These are phyloP conservation scores for Rhizomucor pusillus DNA, from an alignment of 371 early-diverging fungal species.

Conservation along the genomic window DNA sequence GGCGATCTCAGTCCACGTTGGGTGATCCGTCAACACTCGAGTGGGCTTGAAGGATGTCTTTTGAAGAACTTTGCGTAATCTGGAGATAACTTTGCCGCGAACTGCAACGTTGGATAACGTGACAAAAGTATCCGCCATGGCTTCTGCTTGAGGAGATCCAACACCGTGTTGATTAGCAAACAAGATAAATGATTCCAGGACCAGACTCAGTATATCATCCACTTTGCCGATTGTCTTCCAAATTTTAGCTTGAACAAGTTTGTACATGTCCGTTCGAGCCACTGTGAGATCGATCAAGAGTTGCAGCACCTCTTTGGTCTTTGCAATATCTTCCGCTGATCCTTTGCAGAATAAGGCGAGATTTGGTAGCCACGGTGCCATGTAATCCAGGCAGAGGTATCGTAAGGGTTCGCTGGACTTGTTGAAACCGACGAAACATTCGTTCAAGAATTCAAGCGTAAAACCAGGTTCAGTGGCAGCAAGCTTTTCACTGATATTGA, in stretches of 20 bases:
- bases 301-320: constrained; percentile 74
- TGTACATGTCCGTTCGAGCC: constrained; percentile 83
- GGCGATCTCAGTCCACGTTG: constrained; percentile 87
- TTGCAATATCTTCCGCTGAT: constrained; percentile 44
- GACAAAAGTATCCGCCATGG: constrained; percentile 83
- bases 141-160: constrained; percentile 79
- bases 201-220: constrained; percentile 76
- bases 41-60: constrained; percentile 78
- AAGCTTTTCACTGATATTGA: constrained; percentile 76
- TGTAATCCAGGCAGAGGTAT: constrained; percentile 84
- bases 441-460: constrained; percentile 87
- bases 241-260: constrained; percentile 79
- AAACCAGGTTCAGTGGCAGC: constrained; percentile 75
- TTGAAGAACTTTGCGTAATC: constrained; percentile 71
- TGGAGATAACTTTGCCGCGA: constrained; percentile 77
- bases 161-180: constrained; percentile 81
- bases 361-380: constrained; percentile 88
- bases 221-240: constrained; percentile 82
- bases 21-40: constrained; percentile 72
- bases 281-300: constrained; percentile 82
- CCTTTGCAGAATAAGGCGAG: constrained; percentile 64
- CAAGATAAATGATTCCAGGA: constrained; percentile 80
- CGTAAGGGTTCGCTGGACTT: constrained; percentile 74
- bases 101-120: constrained; percentile 82
- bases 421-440: constrained; percentile 84